These are phyloP conservation scores for Coemansia sp. DNA, from an alignment of 192 early-diverging fungal genomes.

Conservation along the genomic window DNA sequence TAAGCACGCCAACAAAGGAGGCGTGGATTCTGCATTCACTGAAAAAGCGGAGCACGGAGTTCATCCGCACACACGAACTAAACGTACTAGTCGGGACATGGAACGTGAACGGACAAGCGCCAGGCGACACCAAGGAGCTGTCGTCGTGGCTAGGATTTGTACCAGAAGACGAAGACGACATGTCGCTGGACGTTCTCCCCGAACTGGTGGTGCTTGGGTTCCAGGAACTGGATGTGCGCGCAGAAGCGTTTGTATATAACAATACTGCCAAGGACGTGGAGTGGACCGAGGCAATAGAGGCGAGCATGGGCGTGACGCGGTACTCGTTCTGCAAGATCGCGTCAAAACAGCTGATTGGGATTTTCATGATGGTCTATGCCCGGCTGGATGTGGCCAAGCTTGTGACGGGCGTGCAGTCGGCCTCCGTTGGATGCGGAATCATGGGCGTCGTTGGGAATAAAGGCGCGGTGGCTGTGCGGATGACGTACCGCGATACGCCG, in stretches of 20 bases:
- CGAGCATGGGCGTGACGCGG: constrained; percentile 58
- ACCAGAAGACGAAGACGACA: background rate
- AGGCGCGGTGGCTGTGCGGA: constrained; percentile 82
- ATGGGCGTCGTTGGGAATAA: constrained; percentile 93
- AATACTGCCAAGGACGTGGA: constrained; percentile 76
- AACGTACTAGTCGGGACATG: constrained; percentile 81
- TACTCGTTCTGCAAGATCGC: constrained; percentile 64
- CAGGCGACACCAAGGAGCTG: constrained; percentile 55
- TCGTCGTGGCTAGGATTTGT: constrained; percentile 63
- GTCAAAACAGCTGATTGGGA: constrained; percentile 86
- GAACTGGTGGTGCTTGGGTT: constrained; percentile 63
- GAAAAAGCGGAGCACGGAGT: constrained; percentile 35
- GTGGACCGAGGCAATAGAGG: constrained; percentile 77
- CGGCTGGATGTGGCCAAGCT: constrained; percentile 52
- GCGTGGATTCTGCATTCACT: constrained; percentile 50
- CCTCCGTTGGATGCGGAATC: constrained; percentile 79
- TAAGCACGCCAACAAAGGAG: constrained; percentile 47
- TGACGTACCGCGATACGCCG: constrained; percentile 77
- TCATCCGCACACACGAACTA: constrained; percentile 24
- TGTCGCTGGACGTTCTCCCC: constrained; percentile 8
- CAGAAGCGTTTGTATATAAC: constrained; percentile 82
- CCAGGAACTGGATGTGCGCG: constrained; percentile 87
- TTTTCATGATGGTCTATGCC: constrained; percentile 83
- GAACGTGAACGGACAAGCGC: constrained; percentile 83
- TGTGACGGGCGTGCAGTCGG: constrained; percentile 66